phyloP scores from a whole-genome alignment of 1,284 basidiomycete species.

The Cryptococcus sp. region DNA sequence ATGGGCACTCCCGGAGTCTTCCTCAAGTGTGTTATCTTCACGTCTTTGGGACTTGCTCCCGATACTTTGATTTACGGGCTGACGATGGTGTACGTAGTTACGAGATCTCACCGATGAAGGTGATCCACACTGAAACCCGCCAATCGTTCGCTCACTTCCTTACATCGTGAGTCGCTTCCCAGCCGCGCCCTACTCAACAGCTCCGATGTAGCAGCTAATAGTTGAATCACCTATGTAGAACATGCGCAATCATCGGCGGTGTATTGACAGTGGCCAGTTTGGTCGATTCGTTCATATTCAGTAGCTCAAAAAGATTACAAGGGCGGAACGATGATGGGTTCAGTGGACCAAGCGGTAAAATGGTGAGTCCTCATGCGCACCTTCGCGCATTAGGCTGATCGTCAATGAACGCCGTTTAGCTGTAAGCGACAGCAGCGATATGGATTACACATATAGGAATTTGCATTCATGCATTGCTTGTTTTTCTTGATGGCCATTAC shows the following conservation, averaged over 20 bases:
- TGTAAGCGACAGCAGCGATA: no score
- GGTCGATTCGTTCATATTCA: conserved; percentile 84
- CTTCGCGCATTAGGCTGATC: no score
- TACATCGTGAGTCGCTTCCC: conserved; percentile 73
- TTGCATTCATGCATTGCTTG: no score
- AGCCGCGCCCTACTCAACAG: neutral
- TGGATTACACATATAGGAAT: no score
- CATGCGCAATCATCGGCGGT: conserved; percentile 96
- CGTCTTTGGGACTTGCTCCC: conserved; percentile 3
- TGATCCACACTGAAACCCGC: conserved; percentile 84
- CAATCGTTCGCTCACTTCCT: conserved; percentile 97
- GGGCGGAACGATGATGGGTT: conserved; percentile 43
- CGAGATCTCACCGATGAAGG: conserved; percentile 95
- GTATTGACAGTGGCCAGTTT: conserved; percentile 92
- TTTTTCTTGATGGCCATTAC: no score
- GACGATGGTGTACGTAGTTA: conserved; percentile 54
- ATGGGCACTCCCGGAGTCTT: conserved; percentile 81
- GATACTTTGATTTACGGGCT: no score
- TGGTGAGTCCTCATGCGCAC: conserved; percentile 33
- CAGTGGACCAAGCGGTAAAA: conserved; percentile 48
- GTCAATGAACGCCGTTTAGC: no score
- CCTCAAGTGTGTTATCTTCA: conserved; percentile 63
- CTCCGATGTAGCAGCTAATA: neutral
- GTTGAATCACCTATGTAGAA: conserved; percentile 58
- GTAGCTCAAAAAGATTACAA: conserved; percentile 47